Percentiles rank a stretch among this genome's conserved stretches.
These are phyloP conservation scores for Hypsizygus marmoreus DNA, from an alignment of 768 basidiomycete genomes.

Conservation along the genomic window DNA sequence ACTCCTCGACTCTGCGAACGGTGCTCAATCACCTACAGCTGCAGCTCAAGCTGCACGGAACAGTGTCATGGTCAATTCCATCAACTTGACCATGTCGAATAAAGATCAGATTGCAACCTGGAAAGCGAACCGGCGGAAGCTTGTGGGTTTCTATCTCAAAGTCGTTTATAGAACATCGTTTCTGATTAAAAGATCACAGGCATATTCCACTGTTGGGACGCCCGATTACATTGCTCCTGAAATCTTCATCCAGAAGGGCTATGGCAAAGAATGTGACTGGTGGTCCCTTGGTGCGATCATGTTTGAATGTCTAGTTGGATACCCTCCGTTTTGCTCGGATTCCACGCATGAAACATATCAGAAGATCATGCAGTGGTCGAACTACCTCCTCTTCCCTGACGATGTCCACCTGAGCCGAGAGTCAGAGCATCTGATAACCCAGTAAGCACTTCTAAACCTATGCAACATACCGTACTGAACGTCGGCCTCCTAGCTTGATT, in stretches of 20 bases:
- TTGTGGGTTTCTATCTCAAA: constrained; percentile 50
- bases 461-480: not conserved
- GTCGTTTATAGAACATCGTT: constrained; percentile 2
- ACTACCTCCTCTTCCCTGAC: constrained; percentile 86
- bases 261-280: constrained; percentile 98
- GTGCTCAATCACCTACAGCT: constrained; percentile 41
- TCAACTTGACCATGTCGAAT: constrained; percentile 92
- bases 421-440: constrained; percentile 83
- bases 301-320: constrained; percentile 97
- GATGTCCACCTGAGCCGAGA: constrained; percentile 92
- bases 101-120: constrained; percentile 96
- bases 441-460: constrained; percentile 46
- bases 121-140: constrained; percentile 97
- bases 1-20: constrained; percentile 70
- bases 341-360: constrained; percentile 97
- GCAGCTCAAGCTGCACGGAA: constrained; percentile 67
- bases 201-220: constrained; percentile 97
- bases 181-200: no score
- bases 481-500: constrained; percentile 58
- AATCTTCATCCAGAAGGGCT: constrained; percentile 96
- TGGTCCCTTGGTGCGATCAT: constrained; percentile 99
- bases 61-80: constrained; percentile 96
- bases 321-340: constrained; percentile 94
- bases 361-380: constrained; percentile 95
- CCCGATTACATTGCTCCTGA: constrained; percentile 97